Evolutionary conservation across 768 basidiomycete genomes (phyloP).

Genomic region (Serendipita vermifera): DNA sequence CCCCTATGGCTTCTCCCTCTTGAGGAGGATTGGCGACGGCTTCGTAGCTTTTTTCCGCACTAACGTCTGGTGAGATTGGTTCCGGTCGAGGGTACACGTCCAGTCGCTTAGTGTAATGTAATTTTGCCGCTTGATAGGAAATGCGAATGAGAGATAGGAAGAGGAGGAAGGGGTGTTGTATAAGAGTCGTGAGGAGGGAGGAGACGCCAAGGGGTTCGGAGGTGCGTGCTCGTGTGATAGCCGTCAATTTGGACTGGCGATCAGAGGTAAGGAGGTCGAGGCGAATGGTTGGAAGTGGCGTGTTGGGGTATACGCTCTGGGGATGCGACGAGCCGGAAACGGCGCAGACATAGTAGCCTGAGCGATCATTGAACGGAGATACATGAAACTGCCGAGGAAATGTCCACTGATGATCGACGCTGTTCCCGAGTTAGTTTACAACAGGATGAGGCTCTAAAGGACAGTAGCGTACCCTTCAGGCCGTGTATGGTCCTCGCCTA

Average conservation of each 20-base stretch:
- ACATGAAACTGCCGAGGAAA: conserved; percentile 59
- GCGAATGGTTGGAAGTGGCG: conserved; percentile 16
- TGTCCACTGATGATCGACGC: conserved; percentile 52
- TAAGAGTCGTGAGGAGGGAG: conserved; percentile 29
- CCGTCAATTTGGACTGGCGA: conserved; percentile 39
- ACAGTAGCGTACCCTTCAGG: background rate
- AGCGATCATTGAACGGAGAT: conserved; percentile 62
- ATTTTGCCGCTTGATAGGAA: conserved; percentile 41
- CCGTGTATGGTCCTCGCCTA: conserved; percentile 29
- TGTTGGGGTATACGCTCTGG: conserved; percentile 23
- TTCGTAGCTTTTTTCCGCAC: conserved; percentile 10
- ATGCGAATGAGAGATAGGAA: conserved; percentile 48
- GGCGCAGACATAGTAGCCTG: conserved; percentile 49
- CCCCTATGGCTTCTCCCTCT: too few relatives aligned
- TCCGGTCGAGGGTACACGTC: conserved; percentile 49
- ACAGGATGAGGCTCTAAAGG: background rate
- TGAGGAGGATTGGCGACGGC: background rate
- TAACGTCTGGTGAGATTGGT: conserved; percentile 27
- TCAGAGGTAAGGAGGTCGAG: conserved; percentile 21
- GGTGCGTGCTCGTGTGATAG: conserved; percentile 30
- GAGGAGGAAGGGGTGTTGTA: conserved; percentile 37
- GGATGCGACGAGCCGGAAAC: conserved; percentile 34
- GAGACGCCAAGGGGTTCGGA: conserved; percentile 30
- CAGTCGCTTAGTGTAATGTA: conserved; percentile 47
- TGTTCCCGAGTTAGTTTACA: conserved; percentile 21